These are phyloP conservation scores for Trichoderma sp. DNA, from an alignment of 2,329 filamentous ascomycete genomes.

Conservation along the genomic window DNA sequence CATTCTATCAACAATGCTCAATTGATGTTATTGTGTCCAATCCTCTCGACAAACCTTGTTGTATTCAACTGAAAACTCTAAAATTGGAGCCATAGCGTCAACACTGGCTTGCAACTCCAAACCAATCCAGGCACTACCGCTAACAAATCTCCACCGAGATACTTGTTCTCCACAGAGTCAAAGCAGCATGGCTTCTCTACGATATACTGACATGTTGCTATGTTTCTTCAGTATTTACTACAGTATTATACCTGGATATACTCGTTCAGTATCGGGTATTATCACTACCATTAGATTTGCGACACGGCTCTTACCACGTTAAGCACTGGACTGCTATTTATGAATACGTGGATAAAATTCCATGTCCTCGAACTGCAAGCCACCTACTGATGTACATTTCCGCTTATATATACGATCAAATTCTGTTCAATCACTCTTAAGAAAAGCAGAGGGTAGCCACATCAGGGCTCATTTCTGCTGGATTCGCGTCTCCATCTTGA, in stretches of 20 bases:
- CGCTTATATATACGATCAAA: background rate
- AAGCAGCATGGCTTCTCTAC: background rate
- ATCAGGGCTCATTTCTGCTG: background rate
- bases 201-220: background rate
- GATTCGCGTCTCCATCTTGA: conserved; percentile 61
- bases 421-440: too few species aligned
- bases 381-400: background rate
- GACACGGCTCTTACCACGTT: too few species aligned
- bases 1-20: background rate
- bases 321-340: too few species aligned
- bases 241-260: too few species aligned
- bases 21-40: background rate
- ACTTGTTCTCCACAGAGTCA: background rate
- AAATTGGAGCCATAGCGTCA: background rate
- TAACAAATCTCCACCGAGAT: background rate
- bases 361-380: background rate
- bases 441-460: too few species aligned
- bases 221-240: too few species aligned
- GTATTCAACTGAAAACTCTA: background rate
- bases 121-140: background rate
- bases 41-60: background rate
- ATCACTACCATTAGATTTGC: too few species aligned
- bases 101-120: background rate
- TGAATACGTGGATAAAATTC: background rate
- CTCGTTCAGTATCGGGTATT: too few species aligned